phyloP scores from a whole-genome alignment of 208 protist species.

The Willaertia magna region DNA sequence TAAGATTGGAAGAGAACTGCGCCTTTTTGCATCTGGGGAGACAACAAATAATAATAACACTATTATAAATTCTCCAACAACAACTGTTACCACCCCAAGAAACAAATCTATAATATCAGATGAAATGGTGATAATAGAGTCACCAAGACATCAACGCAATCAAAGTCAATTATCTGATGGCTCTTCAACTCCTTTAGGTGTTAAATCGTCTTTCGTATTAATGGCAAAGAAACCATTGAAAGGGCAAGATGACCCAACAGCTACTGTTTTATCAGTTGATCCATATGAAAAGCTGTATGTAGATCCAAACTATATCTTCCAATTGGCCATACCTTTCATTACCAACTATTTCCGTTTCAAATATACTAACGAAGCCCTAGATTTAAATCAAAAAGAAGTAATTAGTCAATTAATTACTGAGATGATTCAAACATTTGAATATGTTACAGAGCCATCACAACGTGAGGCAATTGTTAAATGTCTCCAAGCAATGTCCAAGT shows the following conservation, averaged over 20 bases:
- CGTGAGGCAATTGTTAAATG: background rate
- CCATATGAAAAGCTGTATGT: background rate
- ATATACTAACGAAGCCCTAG: background rate
- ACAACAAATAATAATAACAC: background rate
- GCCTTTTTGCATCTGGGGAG: background rate
- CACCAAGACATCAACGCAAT: background rate
- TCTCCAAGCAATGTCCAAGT: background rate
- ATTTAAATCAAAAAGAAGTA: background rate
- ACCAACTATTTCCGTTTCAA: background rate
- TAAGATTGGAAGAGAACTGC: background rate
- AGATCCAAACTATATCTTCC: background rate
- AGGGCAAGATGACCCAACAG: background rate
- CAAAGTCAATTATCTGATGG: background rate
- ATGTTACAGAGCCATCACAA: background rate
- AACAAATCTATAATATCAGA: background rate
- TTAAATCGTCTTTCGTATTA: background rate
- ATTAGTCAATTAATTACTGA: background rate
- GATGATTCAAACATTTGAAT: background rate
- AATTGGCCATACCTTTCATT: background rate
- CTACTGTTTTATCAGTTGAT: background rate
- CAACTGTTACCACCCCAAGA: background rate
- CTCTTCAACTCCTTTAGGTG: background rate
- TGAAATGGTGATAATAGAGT: background rate
- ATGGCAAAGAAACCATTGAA: background rate
- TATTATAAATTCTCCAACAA: background rate